Evolutionary conservation across 495 filamentous ascomycete species (phyloP).

Genomic region (Saxispiralis lemnorum): DNA sequence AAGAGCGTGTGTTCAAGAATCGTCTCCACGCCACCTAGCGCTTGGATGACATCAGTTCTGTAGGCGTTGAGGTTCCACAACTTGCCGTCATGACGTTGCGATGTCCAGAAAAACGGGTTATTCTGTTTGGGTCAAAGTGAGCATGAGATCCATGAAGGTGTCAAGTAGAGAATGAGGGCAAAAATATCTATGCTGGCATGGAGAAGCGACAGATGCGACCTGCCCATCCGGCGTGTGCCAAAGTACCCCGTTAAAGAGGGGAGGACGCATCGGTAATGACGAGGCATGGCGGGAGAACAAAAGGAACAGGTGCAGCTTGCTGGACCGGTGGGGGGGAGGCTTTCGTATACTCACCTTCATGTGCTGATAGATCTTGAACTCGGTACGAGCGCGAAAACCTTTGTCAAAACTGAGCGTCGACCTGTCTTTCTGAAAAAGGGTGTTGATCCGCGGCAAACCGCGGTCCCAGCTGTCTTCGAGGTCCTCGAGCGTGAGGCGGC

Average conservation of each 20-base stretch:
- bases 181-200: too few species aligned
- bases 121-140: too few species aligned
- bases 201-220: too few species aligned
- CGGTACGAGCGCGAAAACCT: conserved; percentile 84
- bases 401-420: conserved; percentile 98
- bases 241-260: too few species aligned
- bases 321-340: too few species aligned
- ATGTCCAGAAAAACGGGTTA: conserved; percentile 99
- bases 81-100: conserved; percentile 93
- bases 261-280: too few species aligned
- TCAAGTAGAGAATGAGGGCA: too few species aligned
- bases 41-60: conserved; percentile 95
- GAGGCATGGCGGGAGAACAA: too few species aligned
- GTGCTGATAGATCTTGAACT: conserved; percentile 96
- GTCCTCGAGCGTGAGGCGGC: conserved; percentile 86
- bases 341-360: conserved; percentile 58
- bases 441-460: conserved; percentile 95
- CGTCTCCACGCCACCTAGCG: conserved; percentile 96
- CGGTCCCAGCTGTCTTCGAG: conserved; percentile 98
- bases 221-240: too few species aligned
- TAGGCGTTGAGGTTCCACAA: conserved; percentile 98
- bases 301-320: too few species aligned
- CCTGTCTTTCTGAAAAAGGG: conserved; percentile 95
- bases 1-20: conserved; percentile 97
- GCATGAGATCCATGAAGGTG: too few species aligned